Evolutionary conservation across 805 yeast genomes (phyloP), one percentile per base, ranked within the genome.

Genomic region (Ogataea populi-albae): DNA sequence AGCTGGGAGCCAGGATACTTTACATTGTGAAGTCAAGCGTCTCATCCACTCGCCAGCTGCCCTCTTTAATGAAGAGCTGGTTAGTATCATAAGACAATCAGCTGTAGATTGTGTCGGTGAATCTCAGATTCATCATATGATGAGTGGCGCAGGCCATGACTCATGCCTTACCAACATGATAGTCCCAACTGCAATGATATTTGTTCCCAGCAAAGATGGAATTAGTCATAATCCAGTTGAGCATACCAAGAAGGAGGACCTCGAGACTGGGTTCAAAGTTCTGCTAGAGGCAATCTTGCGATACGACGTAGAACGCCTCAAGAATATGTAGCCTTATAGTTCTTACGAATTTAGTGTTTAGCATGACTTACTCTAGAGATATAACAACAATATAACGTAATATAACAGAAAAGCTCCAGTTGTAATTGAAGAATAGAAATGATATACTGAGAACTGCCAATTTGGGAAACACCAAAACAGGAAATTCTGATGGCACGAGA

Each of bases 71-170:
- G 54, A 67, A n/a, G 58, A 62, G 2, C 72, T 81, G 48, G 63
- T 76, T 34, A 54, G 61, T 2, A 68, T 79, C 44, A 79, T 81
- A 14, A 59, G 64, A 26, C 66, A 70, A 16, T 65, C 82, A 14
- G 79, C 86, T 1, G 42, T 50, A 14, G 74, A 68, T 17, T 51
- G 73, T 23, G 73, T 69, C 38, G 78, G 79, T 1, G 57, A 61
- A 17, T 68, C 63, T 2, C 54, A 65, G 24, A 61, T 65, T 8
- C 59, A 66, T 26, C 68, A 63, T 24, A 77, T 79, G 34, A 68
- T 71, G 30, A 74, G 82, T 45, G 87, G 89, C 19, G 86, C 88
- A 4, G 86, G 85, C 8, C 89, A 81, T 46, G 89, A 81, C 51
- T 77, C 85, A 6, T 78, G 86, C 47, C 68, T 73, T 16, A 76